Conservation (phyloP, 1,284 basidiomycete genomes). For the Sanghuangporus baumii region DNA sequence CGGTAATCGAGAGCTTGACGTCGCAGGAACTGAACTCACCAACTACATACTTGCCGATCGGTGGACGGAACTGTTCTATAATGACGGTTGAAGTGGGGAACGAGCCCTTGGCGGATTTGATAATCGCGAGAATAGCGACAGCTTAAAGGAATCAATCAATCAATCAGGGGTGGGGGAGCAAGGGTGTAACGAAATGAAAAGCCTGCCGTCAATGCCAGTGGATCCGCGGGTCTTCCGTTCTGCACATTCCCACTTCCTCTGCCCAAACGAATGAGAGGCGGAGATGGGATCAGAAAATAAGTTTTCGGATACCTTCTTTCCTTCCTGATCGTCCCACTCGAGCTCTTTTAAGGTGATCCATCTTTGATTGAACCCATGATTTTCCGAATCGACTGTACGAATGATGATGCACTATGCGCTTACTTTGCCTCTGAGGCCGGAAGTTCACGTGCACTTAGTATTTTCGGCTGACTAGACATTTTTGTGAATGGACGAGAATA, state of each 20-base stretch:
- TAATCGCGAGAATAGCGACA: conserved; percentile 77
- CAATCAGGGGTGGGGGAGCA: conserved; percentile 41
- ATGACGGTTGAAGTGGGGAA: conserved; percentile 74
- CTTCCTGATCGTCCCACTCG: conserved; percentile 69
- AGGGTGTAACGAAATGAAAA: background rate
- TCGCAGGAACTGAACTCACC: conserved; percentile 38
- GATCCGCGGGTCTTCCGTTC: conserved; percentile 69
- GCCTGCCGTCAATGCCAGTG: conserved; percentile 11
- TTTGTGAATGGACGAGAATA: background rate
- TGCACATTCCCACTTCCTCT: conserved; percentile 85
- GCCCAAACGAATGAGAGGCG: background rate
- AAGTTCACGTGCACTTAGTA: conserved; percentile 39
- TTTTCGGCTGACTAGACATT: conserved; percentile 30
- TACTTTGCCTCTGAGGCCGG: conserved; percentile 57
- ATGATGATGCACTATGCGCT: conserved; percentile 3
- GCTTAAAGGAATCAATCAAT: conserved; percentile 38
- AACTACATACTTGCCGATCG: conserved; percentile 67
- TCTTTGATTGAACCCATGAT: conserved; percentile 51
- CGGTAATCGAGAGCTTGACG: background rate
- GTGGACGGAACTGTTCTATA: conserved; percentile 85
- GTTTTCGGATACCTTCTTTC: conserved; percentile 69
- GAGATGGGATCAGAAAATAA: conserved; percentile 61
- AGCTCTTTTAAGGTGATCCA: conserved; percentile 75
- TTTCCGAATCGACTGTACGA: conserved; percentile 66
- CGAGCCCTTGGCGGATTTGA: conserved; percentile 63